A percentile compares a stretch with the other conserved stretches of the same genome.
Evolutionary conservation across 1,284 basidiomycete species (phyloP).

Genomic region (Vanrija sp.): DNA sequence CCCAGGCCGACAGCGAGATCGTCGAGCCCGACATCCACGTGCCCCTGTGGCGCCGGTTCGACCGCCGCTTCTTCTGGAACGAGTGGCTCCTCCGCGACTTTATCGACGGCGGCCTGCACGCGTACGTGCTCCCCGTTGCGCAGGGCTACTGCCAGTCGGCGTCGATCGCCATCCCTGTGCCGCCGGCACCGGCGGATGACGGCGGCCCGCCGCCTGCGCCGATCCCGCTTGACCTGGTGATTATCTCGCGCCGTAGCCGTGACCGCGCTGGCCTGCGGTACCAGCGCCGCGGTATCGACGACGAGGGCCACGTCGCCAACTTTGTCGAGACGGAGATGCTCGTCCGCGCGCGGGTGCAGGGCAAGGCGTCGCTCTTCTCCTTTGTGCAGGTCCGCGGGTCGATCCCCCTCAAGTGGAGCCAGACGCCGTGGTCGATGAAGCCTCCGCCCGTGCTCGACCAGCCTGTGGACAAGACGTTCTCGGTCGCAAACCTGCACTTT

Average conservation of each 20-base stretch:
- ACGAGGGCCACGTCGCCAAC: conserved; percentile 55
- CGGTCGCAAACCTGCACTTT: conserved; percentile 71
- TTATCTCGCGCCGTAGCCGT: conserved; percentile 53
- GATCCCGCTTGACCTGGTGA: conserved; percentile 49
- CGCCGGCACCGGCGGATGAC: conserved; percentile 18
- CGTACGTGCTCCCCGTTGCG: conserved; percentile 79
- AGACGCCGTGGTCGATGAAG: conserved; percentile 68
- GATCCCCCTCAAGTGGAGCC: conserved; percentile 85
- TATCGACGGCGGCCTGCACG: conserved; percentile 56
- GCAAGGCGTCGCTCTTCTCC: conserved; percentile 70
- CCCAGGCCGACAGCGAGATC: conserved; percentile 26
- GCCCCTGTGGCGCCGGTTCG: conserved; percentile 53
- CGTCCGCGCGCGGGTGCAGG: conserved; percentile 63
- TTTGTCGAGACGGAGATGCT: conserved; percentile 61
- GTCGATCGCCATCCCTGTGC: conserved; percentile 59
- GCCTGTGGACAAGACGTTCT: conserved; percentile 67
- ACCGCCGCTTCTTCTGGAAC: conserved; percentile 56
- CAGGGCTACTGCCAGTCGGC: conserved; percentile 80
- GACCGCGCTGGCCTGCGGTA: conserved; percentile 56
- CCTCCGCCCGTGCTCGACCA: conserved; percentile 79
- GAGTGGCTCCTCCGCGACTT: conserved; percentile 46
- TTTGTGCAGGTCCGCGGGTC: conserved; percentile 87
- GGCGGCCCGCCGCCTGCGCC: conserved; percentile 1
- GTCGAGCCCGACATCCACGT: conserved; percentile 51
- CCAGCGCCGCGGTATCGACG: conserved; percentile 55